Evolutionary conservation across 176 grass and related monocot genomes (phyloP), one percentile per base, ranked within the genome.

Genomic region (Tillandsia leiboldiana): DNA sequence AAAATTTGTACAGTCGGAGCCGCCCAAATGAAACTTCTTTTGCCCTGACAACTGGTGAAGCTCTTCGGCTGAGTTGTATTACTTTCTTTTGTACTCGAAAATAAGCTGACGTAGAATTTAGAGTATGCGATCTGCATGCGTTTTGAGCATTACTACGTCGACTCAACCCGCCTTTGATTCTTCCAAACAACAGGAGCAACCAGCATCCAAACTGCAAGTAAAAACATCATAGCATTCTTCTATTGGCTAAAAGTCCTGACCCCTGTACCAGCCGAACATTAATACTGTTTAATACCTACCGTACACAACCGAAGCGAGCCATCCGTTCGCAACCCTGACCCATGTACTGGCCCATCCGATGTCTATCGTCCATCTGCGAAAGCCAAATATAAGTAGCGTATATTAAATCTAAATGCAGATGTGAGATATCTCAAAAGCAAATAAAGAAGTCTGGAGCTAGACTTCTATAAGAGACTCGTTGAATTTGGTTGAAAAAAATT

Each of bases 291-390:
- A 3, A 66, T 9, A 79, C 91, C 84, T 82, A 93, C 94, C 75
- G 67, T 99, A 99, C 14, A 80, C 84, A 78, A 99, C 56, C 10
- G 82, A 82, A 20, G 94, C 94, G 11, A 93, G 80, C 90, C 90
- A 99, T 56, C 90, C 84, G 81, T 99, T 99, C 26, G 42, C 87
- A 42, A 94, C 28, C 48, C 95, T 83, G 15, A 99, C 95, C 95
- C 95, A 99, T 17, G 95, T 70, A 53, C 95, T 99, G 77, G 84
- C 86, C 95, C 95, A 99, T 20, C 95, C 95, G 17, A 94, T 87
- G 59, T 99, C 95, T 26, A 99, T 99, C 49, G 84, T 94, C 90
- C 90, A 99, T 65, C 95, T 99, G 84, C 51, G 57, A 1, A 73
- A 14, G 3, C 58, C 72, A 29, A 9, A 23, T 17, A 59, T 15